Base-by-base conservation (phyloP, 768 basidiomycete species). In the Xanthoconium purpureum region DNA sequence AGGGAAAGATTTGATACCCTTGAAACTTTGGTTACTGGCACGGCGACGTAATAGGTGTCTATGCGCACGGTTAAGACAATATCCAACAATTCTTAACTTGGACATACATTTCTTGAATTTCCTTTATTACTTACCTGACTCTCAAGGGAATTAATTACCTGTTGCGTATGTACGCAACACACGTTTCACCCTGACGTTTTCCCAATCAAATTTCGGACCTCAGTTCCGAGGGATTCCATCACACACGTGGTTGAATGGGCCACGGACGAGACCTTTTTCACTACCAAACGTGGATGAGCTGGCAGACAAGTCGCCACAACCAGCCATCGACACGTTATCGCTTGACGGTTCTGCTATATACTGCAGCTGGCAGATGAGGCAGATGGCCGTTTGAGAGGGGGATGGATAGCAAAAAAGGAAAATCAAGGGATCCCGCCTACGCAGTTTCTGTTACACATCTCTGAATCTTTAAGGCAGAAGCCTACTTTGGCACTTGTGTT, bases 1-100 rank as follows among this genome's bases (percentile, higher is more conserved):
- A 43, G 49, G 55, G 50, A 13, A 24, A 24, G 24, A 4, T 42
- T 47, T 58, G 64, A 70, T 71, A 71, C 66, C 69, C 64, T 57
- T 59, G 54, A n/a, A n/a, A n/a, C n/a, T 64, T 53, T 50, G 49
- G 52, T 56, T 29, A 53, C 48, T 36, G 43, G 37, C 36, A 43
- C 32, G 18, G 40, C 48, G 50, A 50, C 57, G 57, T 62, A 61
- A 62, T 56, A 59, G 47, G 35, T 29, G 57, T 62, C 24, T 2
- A 24, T 24, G 4, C 24, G 57, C 55, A 17, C 33, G 33, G 8
- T 35, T 8, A 12, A 35, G 33, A 12, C 17, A 47, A 47, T 20
- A 47, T 6, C n/a, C 32, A 12, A 33, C 4, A 24, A 24, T 24
- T 24, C 24, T 24, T 24, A 24, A 24, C 24, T 24, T 24, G 24